Evolutionary conservation across 176 grass and related monocot genomes (phyloP).

Genomic region (Carex myosuroides): DNA sequence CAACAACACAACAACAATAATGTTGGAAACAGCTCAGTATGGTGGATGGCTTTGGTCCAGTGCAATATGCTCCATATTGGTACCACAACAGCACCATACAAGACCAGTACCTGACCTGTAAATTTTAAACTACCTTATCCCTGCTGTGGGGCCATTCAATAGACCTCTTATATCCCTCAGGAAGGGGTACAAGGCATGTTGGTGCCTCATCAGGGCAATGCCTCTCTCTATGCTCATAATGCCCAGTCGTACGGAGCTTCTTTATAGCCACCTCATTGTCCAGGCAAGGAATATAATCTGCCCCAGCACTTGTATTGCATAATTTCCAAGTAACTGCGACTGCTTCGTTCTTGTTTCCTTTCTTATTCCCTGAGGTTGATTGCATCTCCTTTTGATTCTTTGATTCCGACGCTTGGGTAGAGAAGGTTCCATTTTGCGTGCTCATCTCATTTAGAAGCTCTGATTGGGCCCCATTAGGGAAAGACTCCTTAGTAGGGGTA

Average conservation of each 20-base stretch:
- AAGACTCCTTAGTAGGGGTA: conserved; percentile 21
- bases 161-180: conserved; percentile 43
- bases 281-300: conserved; percentile 92
- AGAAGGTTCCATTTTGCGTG: conserved; percentile 68
- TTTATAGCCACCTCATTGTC: conserved; percentile 75
- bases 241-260: conserved; percentile 46
- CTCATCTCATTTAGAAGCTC: conserved; percentile 65
- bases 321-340: conserved; percentile 42
- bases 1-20: background rate
- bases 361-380: background rate
- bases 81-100: background rate
- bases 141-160: conserved; percentile 85
- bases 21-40: background rate
- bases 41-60: background rate
- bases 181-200: conserved; percentile 67
- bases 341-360: background rate
- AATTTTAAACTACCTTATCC: conserved; percentile 45
- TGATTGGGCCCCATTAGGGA: conserved; percentile 43
- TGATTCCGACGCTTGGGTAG: conserved; percentile 74
- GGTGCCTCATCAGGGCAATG: conserved; percentile 58
- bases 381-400: conserved; percentile 59
- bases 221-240: conserved; percentile 93
- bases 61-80: background rate
- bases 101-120: background rate
- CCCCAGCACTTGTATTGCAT: conserved; percentile 51